Base-by-base conservation (phyloP, 306 rosid species). In the Lotus japonicus region DNA sequence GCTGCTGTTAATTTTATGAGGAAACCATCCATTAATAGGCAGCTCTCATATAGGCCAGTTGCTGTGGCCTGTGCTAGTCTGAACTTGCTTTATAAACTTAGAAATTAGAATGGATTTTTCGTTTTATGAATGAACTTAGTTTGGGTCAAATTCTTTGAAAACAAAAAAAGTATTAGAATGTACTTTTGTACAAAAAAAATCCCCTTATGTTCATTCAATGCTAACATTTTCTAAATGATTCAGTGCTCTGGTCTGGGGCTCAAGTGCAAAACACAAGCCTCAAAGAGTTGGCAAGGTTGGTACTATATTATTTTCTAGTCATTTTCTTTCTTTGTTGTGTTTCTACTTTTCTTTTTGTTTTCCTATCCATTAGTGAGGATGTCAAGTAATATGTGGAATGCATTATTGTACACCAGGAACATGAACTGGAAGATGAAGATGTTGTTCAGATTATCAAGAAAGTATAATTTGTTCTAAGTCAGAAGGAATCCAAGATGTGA, bases 201-300 rank as follows among this genome's bases (percentile, higher is more conserved):
- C n/a, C 39, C 14, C 38, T 5, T 39, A 1, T 52, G n/a, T 21
- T 28, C 54, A 3, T 12, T 2, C 55, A 67, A 35, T 65, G 76
- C 66, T 76, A 36, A 64, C 67, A 45, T 48, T 74, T 69, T 31
- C 58, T 45, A 26, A 61, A 70, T 73, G 51, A 63, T 81, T 62
- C 90, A 88, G 99, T 85, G 96, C 99, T 58, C 74, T 94, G 81
- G 98, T 94, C 64, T 88, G 97, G 96, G 99, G 99, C 33, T 94
- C 96, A 16, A 94, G 99, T 7, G 99, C 75, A 31, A 94, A 90
- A 51, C 99, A 94, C 88, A 90, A 94, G 83, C 97, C 99, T 43
- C 99, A 94, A 70, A 91, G 95, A 79, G 99, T 95, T 50, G 99
- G 97, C 82, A 95, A 85, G 97, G 96, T 88, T 41, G 58, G 46